These are phyloP conservation scores for Sanghuangporus baumii DNA, from an alignment of 1,284 basidiomycete genomes.

Conservation along the genomic window DNA sequence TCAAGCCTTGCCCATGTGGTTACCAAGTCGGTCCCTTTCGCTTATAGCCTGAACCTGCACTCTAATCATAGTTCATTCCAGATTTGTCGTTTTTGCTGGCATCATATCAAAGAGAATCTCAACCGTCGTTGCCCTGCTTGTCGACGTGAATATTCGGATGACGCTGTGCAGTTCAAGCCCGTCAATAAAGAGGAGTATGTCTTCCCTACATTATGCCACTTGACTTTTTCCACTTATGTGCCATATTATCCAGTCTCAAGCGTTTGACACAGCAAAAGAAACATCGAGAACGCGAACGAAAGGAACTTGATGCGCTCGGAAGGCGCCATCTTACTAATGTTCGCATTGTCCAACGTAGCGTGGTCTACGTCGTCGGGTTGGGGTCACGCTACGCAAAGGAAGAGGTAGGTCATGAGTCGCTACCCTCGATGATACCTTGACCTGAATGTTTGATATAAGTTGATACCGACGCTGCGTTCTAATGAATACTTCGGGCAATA, in stretches of 20 bases:
- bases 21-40: slow-evolving; percentile 70
- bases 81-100: slow-evolving; percentile 99
- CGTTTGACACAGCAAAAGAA: slow-evolving; percentile 95
- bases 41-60: slow-evolving; percentile 5
- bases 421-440: slow-evolving; percentile 15
- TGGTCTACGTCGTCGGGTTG: slow-evolving; percentile 95
- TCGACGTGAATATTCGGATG: slow-evolving; percentile 89
- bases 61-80: slow-evolving; percentile 29
- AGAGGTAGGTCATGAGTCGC: slow-evolving; percentile 55
- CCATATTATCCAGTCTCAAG: slow-evolving; percentile 52
- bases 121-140: slow-evolving; percentile 98
- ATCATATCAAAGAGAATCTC: slow-evolving; percentile 95
- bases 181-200: slow-evolving; percentile 94
- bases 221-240: slow-evolving; percentile 9
- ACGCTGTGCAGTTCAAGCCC: slow-evolving; percentile 92
- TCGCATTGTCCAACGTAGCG: slow-evolving; percentile 93
- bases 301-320: slow-evolving; percentile 87
- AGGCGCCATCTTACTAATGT: slow-evolving; percentile 90
- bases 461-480: slow-evolving; percentile 90
- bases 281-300: slow-evolving; percentile 91
- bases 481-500: slow-evolving; percentile 99
- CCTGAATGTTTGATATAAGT: slow-evolving; percentile 39
- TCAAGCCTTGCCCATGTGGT: slow-evolving; percentile 98
- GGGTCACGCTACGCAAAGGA: slow-evolving; percentile 88
- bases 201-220: slow-evolving; percentile 2